Evolutionary conservation across 2,329 filamentous ascomycete species (phyloP), one percentile per base, ranked within the genome.

Genomic region (Lachnellula subtilissima): DNA sequence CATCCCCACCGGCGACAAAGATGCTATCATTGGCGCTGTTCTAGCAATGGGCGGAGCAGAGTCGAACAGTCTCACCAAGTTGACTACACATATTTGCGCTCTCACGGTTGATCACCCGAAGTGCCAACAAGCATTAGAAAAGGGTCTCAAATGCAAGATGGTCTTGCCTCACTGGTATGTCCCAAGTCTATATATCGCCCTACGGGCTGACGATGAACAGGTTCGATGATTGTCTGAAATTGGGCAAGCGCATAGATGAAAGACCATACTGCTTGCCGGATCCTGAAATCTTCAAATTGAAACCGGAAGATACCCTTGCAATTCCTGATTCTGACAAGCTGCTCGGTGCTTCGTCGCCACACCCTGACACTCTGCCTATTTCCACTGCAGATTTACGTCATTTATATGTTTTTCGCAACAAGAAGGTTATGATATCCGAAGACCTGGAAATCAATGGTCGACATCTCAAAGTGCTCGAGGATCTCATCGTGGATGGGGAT

Each of bases 171-270:
- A 97, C 69, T 97, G 94, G 90, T 91, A 75, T 36, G 46, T 48
- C 4, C 15, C 15, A 28, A 8, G 5, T 6, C n/a, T 19, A 40
- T 35, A 40, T 28, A 48, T 39, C 19, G 6, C 14, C 45, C 36
- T 2, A 32, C 45, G 45, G 58, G 50, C 66, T 73, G 60, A 71
- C 55, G n/a, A 28, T 37, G 11, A 23, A 39, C 60, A 92, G 89
- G 91, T 97, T 99, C 69, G 93, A 97, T 65, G 93, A 97, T 70
- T 99, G 94, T 73, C 82, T 99, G 64, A 94, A 89, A 72, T 83
- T 99, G 28, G 92, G 93, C 50, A 92, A 91, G 72, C 85, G 89
- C 57, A 97, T 99, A 64, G 88, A 90, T 64, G 94, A 99, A 70
- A 76, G 78, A 6, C 94, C 94, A 0, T 99, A 99, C 69, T 75